These are phyloP conservation scores for Diatrype stigma DNA, from an alignment of 2,329 filamentous ascomycete species.

Conservation along the genomic window DNA sequence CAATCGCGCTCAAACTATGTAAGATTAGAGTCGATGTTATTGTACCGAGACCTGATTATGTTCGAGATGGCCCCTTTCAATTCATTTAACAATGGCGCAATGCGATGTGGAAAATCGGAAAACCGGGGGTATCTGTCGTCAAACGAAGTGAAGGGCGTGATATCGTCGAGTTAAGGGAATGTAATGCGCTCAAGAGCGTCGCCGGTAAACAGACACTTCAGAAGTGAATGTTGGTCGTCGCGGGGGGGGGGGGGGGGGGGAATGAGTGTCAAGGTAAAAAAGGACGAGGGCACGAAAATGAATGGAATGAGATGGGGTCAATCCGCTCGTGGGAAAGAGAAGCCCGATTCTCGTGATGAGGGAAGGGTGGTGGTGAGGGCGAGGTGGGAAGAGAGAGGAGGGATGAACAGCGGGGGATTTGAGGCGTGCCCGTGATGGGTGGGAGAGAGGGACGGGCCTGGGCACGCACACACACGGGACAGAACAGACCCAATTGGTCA, in stretches of 20 bases:
- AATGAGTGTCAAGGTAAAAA: conserved; percentile 10
- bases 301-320: background rate
- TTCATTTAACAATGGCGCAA: background rate
- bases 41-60: too few species aligned
- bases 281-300: background rate
- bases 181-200: conserved; percentile 20
- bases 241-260: background rate
- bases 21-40: too few species aligned
- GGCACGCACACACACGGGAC: background rate
- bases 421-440: background rate
- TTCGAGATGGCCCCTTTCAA: background rate
- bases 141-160: background rate
- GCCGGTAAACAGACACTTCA: conserved; percentile 10
- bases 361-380: background rate
- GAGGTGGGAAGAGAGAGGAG: background rate
- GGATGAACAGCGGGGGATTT: background rate
- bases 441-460: background rate
- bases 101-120: background rate
- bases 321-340: background rate
- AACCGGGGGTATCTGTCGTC: background rate
- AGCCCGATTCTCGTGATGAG: background rate
- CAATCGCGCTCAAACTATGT: conserved; percentile 1
- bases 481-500: background rate
- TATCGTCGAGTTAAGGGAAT: conserved; percentile 16
- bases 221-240: conserved; percentile 1